These are phyloP conservation scores for Purshia tridentata DNA, from an alignment of 306 rosid genomes.

Conservation along the genomic window DNA sequence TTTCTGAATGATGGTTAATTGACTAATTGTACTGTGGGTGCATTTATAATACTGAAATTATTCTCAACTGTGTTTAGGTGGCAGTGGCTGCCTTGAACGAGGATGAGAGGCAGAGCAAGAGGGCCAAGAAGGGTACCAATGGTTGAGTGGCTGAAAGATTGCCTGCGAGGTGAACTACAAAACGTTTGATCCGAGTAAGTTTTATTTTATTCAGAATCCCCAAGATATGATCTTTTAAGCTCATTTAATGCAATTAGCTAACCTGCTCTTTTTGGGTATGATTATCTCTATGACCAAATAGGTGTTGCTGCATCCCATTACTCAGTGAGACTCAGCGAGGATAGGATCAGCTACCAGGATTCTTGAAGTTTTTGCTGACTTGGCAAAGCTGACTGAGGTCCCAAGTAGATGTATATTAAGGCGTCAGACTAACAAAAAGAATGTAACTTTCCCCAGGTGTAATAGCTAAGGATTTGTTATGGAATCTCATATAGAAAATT, in stretches of 20 bases:
- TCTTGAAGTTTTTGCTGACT: neutral
- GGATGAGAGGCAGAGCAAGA: conserved; percentile 27
- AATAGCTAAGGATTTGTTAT: neutral
- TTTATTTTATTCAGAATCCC: neutral
- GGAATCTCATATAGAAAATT: neutral
- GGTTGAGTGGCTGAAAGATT: neutral
- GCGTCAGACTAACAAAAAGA: conserved; percentile 9
- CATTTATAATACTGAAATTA: neutral
- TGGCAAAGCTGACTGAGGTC: neutral
- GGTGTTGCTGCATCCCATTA: neutral
- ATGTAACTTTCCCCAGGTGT: neutral
- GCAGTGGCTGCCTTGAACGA: conserved; percentile 19
- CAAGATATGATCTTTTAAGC: neutral
- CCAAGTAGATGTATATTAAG: conserved; percentile 3
- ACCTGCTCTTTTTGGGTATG: conserved; percentile 1
- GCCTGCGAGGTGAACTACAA: neutral
- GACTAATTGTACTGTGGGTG: neutral
- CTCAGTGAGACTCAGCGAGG: neutral
- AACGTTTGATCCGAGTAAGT: neutral
- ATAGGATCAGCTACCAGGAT: neutral
- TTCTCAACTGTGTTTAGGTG: conserved; percentile 8
- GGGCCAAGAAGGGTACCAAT: conserved; percentile 8
- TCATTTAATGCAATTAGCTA: neutral
- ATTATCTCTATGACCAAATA: neutral
- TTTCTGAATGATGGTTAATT: neutral